These are phyloP conservation scores for Trichoderma lentiforme DNA, from an alignment of 2,329 filamentous ascomycete genomes.

Conservation along the genomic window DNA sequence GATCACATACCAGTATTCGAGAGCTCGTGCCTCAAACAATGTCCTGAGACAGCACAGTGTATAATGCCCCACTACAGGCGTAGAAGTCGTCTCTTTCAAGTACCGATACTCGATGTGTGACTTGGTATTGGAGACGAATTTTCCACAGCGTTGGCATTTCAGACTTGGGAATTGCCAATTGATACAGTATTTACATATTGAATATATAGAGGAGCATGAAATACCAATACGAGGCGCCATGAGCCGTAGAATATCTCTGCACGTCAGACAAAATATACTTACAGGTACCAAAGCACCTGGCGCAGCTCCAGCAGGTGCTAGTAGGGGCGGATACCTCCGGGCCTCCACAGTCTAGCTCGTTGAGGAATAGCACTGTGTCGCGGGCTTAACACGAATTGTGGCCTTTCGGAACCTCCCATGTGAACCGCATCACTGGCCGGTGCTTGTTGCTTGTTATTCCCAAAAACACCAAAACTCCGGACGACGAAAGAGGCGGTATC, in stretches of 20 bases:
- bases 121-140: not conserved
- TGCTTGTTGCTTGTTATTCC: not conserved
- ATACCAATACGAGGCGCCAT: not conserved
- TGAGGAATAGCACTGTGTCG: conserved; percentile 16
- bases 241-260: not conserved
- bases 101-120: not conserved
- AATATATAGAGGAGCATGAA: not conserved
- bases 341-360: conserved; percentile 6
- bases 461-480: not conserved
- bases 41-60: conserved; percentile 2
- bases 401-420: conserved; percentile 15
- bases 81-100: not conserved
- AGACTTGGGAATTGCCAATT: not conserved
- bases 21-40: not conserved
- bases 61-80: not conserved
- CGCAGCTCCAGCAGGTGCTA: not conserved
- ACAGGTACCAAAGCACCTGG: not conserved
- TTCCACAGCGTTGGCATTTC: not conserved
- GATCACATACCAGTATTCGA: not conserved
- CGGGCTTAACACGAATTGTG: conserved; percentile 17
- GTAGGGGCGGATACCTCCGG: not conserved
- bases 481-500: conserved; percentile 18
- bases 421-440: not conserved
- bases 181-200: not conserved
- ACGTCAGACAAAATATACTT: not conserved